These are phyloP conservation scores for Fusarium duplospermum DNA, from an alignment of 2,329 filamentous ascomycete genomes.

Conservation along the genomic window DNA sequence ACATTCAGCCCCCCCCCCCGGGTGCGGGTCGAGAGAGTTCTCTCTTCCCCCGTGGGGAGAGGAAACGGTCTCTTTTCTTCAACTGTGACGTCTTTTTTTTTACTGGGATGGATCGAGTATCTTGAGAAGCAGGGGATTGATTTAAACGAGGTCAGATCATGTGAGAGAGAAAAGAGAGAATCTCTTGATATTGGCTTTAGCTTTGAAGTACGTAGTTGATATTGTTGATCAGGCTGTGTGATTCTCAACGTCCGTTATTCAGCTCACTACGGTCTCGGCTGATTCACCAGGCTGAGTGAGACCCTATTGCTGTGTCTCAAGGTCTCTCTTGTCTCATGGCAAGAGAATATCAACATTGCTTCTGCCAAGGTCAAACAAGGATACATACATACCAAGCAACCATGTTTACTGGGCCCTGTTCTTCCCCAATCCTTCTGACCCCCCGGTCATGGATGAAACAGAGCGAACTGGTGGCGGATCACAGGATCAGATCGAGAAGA, in stretches of 20 bases:
- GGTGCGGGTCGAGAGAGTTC: slow-evolving; percentile 7
- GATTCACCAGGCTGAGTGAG: not conserved
- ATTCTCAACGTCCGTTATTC: not conserved
- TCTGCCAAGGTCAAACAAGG: not conserved
- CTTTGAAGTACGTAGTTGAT: not conserved
- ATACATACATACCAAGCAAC: not conserved
- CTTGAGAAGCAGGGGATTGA: not conserved
- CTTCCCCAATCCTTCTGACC: not conserved
- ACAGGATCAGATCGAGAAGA: slow-evolving; percentile 23
- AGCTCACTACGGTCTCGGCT: not conserved
- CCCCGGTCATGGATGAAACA: slow-evolving; percentile 24
- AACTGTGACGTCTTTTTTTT: not conserved
- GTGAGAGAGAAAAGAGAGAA: not conserved
- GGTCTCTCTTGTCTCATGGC: not conserved
- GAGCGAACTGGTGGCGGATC: slow-evolving; percentile 14
- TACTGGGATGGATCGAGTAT: not conserved
- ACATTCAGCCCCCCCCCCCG: not conserved
- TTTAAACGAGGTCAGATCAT: not conserved
- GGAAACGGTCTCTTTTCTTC: slow-evolving; percentile 8
- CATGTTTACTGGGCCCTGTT: not conserved
- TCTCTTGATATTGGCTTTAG: not conserved
- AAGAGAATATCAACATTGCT: not conserved
- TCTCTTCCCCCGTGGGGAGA: slow-evolving; percentile 29
- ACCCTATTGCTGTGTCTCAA: not conserved
- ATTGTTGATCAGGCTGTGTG: not conserved